phyloP scores from a whole-genome alignment of 805 yeast species.

The Cyberlindnera nakhonratchasimensis region DNA sequence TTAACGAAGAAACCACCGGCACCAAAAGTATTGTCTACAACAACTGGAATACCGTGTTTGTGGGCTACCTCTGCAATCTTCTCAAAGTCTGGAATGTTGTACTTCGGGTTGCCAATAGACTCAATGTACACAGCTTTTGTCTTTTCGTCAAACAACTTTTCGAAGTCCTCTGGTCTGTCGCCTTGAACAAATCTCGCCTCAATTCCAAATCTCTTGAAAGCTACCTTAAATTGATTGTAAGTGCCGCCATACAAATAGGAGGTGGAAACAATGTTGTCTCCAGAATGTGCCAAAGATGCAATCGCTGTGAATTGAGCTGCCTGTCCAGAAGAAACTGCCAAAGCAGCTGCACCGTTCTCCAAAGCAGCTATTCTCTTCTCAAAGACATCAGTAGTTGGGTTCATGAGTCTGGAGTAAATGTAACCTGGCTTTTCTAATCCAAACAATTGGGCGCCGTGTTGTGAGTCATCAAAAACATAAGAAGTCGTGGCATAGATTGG shows the following conservation, averaged over 20 bases:
- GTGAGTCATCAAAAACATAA: conserved; percentile 79
- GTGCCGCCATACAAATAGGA: conserved; percentile 94
- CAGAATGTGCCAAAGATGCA: conserved; percentile 77
- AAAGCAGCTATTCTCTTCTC: conserved; percentile 91
- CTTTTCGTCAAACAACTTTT: conserved; percentile 67
- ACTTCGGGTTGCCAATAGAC: conserved; percentile 89
- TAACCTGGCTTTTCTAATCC: conserved; percentile 81
- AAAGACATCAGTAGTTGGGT: conserved; percentile 89
- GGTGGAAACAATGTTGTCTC: conserved; percentile 88
- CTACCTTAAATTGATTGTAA: conserved; percentile 89
- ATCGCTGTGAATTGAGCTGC: conserved; percentile 90
- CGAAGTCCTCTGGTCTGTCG: conserved; percentile 70
- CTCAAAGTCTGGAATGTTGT: conserved; percentile 89
- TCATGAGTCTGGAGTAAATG: conserved; percentile 86
- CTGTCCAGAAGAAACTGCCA: conserved; percentile 93
- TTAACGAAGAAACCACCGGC: conserved; percentile 88
- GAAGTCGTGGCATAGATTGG: conserved; percentile 94
- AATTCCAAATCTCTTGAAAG: conserved; percentile 85
- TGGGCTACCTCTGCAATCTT: conserved; percentile 73
- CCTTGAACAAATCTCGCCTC: conserved; percentile 83
- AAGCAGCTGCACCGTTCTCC: conserved; percentile 88
- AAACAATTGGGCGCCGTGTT: conserved; percentile 89
- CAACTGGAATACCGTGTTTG: conserved; percentile 81
- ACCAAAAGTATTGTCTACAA: conserved; percentile 95
- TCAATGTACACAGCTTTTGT: conserved; percentile 91